Evolutionary conservation across 2,329 filamentous ascomycete genomes (phyloP), one percentile per base, ranked within the genome.

Genomic region (Rhynchosporium graminicola): DNA sequence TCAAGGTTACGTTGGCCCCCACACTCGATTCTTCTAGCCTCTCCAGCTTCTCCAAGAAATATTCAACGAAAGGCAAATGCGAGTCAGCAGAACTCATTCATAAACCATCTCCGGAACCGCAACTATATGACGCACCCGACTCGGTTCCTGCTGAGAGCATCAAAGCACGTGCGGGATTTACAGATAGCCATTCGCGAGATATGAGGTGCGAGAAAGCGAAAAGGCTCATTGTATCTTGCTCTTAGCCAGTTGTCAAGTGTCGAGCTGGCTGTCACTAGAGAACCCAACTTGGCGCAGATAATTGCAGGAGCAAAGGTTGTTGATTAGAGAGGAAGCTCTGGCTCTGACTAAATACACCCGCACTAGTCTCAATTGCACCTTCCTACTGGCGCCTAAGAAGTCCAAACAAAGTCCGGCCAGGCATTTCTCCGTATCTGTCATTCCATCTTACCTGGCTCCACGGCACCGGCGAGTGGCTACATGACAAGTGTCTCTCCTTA

Each of bases 221-320:
- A 52, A 31, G 15, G 31, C 38, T 33, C 36, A 9, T 54, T 20
- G 20, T 20, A 54, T 42, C 36, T 13, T 54, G 9, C 51, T 20
- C 9, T 40, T 38, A 40, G 33, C 50, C 38, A 52, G 3, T 40
- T 40, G 13, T 28, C 20, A 10, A 50, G 4, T n/a, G 47, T 9
- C 47, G 9, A 13, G 10, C 13, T 33, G n/a, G 51, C 36, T 40
- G 33, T 54, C 51, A 40, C 33, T 40, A 28, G 36, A 28, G 31
- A 40, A 38, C n/a, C 50, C 50, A 33, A 54, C 51, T 40, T 54
- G 51, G 51, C 50, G 28, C 36, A n/a, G n/a, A n/a, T n/a, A n/a
- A n/a, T n/a, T n/a, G n/a, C n/a, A n/a, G n/a, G n/a, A n/a, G n/a
- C n/a, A n/a, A n/a, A n/a, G n/a, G n/a, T n/a, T n/a, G n/a, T n/a